A percentile compares a stretch with the other conserved stretches of the same genome.
phyloP scores from a whole-genome alignment of 306 rosid genomes.

The Spatholobus suberectus region DNA sequence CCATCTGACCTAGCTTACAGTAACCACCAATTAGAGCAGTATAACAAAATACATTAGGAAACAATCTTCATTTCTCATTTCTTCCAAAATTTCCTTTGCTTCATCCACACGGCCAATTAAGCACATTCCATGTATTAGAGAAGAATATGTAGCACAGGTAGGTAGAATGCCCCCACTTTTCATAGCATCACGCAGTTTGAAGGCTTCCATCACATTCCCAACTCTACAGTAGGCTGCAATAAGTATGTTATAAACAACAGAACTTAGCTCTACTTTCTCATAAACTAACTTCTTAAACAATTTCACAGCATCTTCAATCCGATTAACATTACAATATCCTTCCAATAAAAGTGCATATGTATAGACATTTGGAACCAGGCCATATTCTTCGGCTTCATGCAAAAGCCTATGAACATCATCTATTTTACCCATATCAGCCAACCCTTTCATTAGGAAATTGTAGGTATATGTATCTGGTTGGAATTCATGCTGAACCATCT shows the following conservation, averaged over 20 bases:
- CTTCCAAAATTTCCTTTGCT: slow-evolving; percentile 60
- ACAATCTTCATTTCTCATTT: slow-evolving; percentile 67
- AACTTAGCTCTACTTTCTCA: slow-evolving; percentile 62
- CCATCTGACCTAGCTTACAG: slow-evolving; percentile 77
- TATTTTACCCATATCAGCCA: slow-evolving; percentile 63
- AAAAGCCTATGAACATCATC: slow-evolving; percentile 60
- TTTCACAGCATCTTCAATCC: slow-evolving; percentile 59
- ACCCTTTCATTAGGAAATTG: slow-evolving; percentile 67
- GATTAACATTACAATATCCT: slow-evolving; percentile 67
- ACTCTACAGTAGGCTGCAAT: slow-evolving; percentile 59
- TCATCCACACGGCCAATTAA: slow-evolving; percentile 59
- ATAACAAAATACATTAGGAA: slow-evolving; percentile 69
- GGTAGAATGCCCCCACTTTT: slow-evolving; percentile 59
- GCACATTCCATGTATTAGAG: slow-evolving; percentile 80
- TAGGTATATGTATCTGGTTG: slow-evolving; percentile 67
- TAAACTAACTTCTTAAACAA: slow-evolving; percentile 56
- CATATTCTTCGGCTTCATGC: slow-evolving; percentile 56
- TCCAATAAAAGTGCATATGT: slow-evolving; percentile 70
- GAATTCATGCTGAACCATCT: slow-evolving; percentile 61
- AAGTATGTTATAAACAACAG: slow-evolving; percentile 66
- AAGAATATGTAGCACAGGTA: slow-evolving; percentile 66
- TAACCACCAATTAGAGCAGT: slow-evolving; percentile 81
- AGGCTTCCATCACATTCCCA: slow-evolving; percentile 63
- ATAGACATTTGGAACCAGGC: slow-evolving; percentile 64
- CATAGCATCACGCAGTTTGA: slow-evolving; percentile 62